Base-by-base conservation (phyloP, 306 rosid genomes). In the Oemleria cerasiformis region DNA sequence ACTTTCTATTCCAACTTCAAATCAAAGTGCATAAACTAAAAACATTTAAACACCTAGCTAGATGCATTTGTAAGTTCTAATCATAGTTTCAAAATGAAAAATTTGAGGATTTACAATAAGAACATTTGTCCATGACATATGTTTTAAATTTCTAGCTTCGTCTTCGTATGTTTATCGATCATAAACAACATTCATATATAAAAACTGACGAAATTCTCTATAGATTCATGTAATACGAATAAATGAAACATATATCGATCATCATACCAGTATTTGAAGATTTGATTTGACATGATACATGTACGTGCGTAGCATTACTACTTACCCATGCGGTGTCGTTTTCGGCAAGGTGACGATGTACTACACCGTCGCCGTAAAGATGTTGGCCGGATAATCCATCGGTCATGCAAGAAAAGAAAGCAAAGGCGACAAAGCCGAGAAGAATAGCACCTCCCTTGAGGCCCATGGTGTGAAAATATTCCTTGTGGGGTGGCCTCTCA, bases 401-500 rank as follows among this genome's bases (percentile, higher is more conserved):
- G 55, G 58, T 63, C 38, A 70, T n/a, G 42, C 74, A 42, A 56
- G 74, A 56, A 9, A 70, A 61, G 30, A 36, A 42, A 56, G 43
- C 65, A 11, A 70, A 15, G 47, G 55, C 74, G 9, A 43, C 43
- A 42, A 56, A 23, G 65, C 42, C 74, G 20, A 70, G 42, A 70
- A 56, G 74, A 59, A 56, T 15, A 5, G 23, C 55, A 56, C 43
- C 65, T 38, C 20, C 61, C 25, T 23, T 55, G n/a, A 70, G 41
- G 42, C 51, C 74, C 55, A 42, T 70, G 17, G 65, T 17, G 12
- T 58, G 65, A 70, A 30, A 42, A 30, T 8, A n/a, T 21, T 14
- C 36, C 7, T 36, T 61, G 23, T 55, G 20, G 4, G 65, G 44
- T 16, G 42, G 8, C 11, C 40, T 60, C 14, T 60, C 34, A 23